A percentile compares a stretch with the other conserved stretches of the same genome.
These are phyloP conservation scores for Tetracentron sinense DNA, from an alignment of 164 flowering plant genomes.

Conservation along the genomic window DNA sequence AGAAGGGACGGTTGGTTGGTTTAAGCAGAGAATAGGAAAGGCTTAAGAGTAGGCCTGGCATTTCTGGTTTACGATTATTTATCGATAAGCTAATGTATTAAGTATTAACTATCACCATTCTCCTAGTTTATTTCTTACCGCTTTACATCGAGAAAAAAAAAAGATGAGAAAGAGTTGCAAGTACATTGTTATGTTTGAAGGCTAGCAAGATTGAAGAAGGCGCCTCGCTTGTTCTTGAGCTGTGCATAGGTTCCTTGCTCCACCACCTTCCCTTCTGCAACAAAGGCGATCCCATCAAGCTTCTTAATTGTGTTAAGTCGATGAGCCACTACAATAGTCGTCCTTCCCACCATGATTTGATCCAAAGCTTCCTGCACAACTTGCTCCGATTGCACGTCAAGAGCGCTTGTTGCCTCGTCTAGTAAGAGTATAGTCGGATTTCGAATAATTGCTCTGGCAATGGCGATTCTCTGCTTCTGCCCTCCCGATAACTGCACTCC, in stretches of 20 bases:
- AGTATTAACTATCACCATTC: too few species aligned
- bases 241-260: constrained; percentile 69
- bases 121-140: too few species aligned
- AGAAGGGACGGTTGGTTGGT: too few species aligned
- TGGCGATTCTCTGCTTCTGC: constrained; percentile 85
- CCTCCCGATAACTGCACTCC: constrained; percentile 93
- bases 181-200: constrained; percentile 23
- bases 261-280: constrained; percentile 71
- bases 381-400: constrained; percentile 85
- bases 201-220: constrained; percentile 66
- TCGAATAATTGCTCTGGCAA: constrained; percentile 81
- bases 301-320: constrained; percentile 80
- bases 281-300: constrained; percentile 63
- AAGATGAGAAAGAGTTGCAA: not conserved
- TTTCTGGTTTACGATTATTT: too few species aligned
- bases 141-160: too few species aligned
- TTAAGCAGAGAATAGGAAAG: too few species aligned
- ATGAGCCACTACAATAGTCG: constrained; percentile 81
- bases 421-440: constrained; percentile 65
- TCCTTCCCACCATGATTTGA: constrained; percentile 71
- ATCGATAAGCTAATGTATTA: too few species aligned
- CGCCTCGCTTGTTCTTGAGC: constrained; percentile 62
- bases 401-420: constrained; percentile 94
- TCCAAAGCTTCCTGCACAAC: constrained; percentile 83
- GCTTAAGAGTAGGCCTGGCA: too few species aligned